Conservation (phyloP, 352 stramenopile species). For the Phytophthora hibernalis region DNA sequence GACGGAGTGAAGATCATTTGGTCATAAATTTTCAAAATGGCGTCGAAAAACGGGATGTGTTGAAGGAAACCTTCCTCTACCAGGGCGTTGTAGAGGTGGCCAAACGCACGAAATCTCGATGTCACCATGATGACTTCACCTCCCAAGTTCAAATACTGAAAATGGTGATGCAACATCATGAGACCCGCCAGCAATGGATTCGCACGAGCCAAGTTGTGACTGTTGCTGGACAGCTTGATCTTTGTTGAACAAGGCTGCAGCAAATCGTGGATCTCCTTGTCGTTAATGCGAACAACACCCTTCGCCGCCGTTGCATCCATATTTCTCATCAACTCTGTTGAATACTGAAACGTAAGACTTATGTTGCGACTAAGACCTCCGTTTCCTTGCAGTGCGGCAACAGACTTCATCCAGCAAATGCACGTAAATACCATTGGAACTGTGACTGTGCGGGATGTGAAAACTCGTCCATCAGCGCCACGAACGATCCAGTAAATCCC, state of each 20-base stretch:
- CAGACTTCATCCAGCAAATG: slow-evolving; percentile 37
- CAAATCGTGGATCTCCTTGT: slow-evolving; percentile 17
- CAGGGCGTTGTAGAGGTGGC: slow-evolving; percentile 41
- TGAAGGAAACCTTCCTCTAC: slow-evolving; percentile 24
- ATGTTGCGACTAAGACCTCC: slow-evolving; percentile 14
- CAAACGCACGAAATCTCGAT: slow-evolving; percentile 38
- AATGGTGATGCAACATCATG: slow-evolving; percentile 33
- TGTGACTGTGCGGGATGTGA: too few species aligned
- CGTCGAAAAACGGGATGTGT: slow-evolving; percentile 40
- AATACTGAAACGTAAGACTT: slow-evolving; percentile 22
- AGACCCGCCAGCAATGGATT: slow-evolving; percentile 42
- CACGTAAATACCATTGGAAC: slow-evolving; percentile 30
- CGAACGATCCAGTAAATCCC: slow-evolving; percentile 14
- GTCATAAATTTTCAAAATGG: slow-evolving; percentile 35
- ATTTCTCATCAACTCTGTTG: slow-evolving; percentile 20
- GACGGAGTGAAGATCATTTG: slow-evolving; percentile 42
- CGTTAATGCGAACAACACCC: slow-evolving; percentile 19
- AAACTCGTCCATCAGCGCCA: too few species aligned
- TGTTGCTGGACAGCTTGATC: slow-evolving; percentile 6
- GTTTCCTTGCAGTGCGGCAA: slow-evolving; percentile 32
- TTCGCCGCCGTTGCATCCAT: slow-evolving; percentile 28
- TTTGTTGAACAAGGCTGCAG: slow-evolving; percentile 10
- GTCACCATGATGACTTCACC: slow-evolving; percentile 35
- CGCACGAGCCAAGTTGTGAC: slow-evolving; percentile 23
- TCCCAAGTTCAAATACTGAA: slow-evolving; percentile 32